These are phyloP conservation scores for Fragilariopsis cylindrus DNA, from an alignment of 108 stramenopile genomes.

Conservation along the genomic window DNA sequence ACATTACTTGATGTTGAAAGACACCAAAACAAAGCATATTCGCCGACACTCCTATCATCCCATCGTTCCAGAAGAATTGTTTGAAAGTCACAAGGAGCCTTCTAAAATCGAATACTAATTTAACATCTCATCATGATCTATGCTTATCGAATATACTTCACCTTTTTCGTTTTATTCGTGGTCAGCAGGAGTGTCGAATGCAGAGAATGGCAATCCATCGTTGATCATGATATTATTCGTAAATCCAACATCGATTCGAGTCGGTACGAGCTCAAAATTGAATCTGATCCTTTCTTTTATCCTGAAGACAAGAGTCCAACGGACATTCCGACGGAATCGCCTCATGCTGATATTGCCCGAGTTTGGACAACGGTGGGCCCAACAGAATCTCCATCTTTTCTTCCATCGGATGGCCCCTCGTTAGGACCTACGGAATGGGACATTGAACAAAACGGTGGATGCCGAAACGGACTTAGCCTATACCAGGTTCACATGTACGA, in stretches of 20 bases:
- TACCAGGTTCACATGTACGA: constrained; percentile 44
- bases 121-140: neutral
- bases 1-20: too few species aligned
- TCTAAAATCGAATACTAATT: too few species aligned
- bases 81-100: too few species aligned
- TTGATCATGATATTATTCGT: constrained; percentile 21
- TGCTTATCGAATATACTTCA: neutral
- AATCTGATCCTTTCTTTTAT: constrained; percentile 28
- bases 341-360: neutral
- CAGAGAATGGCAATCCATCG: constrained; percentile 20
- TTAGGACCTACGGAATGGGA: constrained; percentile 14
- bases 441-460: constrained; percentile 30
- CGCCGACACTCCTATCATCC: too few species aligned
- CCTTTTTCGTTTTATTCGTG: neutral
- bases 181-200: neutral
- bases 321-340: constrained; percentile 14
- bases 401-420: constrained; percentile 14
- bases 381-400: constrained; percentile 12
- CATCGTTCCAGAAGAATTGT: too few species aligned
- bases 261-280: constrained; percentile 29
- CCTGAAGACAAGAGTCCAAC: constrained; percentile 13
- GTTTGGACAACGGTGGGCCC: constrained; percentile 9
- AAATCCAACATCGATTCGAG: constrained; percentile 22
- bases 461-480: constrained; percentile 15
- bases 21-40: too few species aligned